Evolutionary conservation across 1,284 basidiomycete genomes (phyloP), one percentile per base, ranked within the genome.

Genomic region (Neonothopanus nambi): DNA sequence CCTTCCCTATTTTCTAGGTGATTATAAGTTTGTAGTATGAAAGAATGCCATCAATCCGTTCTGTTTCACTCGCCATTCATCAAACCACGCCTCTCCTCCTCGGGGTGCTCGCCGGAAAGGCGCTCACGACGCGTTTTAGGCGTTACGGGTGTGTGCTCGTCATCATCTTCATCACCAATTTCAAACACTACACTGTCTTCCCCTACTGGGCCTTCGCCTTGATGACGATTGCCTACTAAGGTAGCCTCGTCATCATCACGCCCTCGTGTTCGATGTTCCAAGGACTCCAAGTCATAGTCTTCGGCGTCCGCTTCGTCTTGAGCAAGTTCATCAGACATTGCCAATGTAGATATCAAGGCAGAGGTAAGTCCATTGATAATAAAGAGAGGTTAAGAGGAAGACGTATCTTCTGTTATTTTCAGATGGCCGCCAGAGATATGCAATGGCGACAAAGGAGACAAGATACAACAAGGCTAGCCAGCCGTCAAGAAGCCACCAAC

Each of bases 401-500:
- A 82, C 84, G 74, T 86, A 90, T 81, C 92, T 90, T 74, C 92
- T 81, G 74, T 99, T 99, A 71, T 94, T 87, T 37, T 84, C 85
- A 2, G 94, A 93, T 54, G 96, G 96, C 39, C 95, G 80, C 96
- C 97, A 99, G 24, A 98, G 77, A 73, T 86, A 98, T 2, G 91
- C 86, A 58, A 98, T 93, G 8, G 83, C 76, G 43, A 78, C 72
- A 68, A 99, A 98, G 42, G 89, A 86, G 30, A 78, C 71, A 46
- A 95, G 81, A 68, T 94, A 97, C 33, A 97, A 83, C 26, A 94
- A 75, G 1, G 90, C 84, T 26, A 98, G 80, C 80, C 93, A 98
- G n/a, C 95, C 97, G 64, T 99, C 97, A 40, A 99, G 80, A 13
- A 99, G 75, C 83, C 95, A 93, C 97, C 97, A 99, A 48, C 95